Evolutionary conservation across 2,329 filamentous ascomycete species (phyloP).

Genomic region (Colletotrichum lini): DNA sequence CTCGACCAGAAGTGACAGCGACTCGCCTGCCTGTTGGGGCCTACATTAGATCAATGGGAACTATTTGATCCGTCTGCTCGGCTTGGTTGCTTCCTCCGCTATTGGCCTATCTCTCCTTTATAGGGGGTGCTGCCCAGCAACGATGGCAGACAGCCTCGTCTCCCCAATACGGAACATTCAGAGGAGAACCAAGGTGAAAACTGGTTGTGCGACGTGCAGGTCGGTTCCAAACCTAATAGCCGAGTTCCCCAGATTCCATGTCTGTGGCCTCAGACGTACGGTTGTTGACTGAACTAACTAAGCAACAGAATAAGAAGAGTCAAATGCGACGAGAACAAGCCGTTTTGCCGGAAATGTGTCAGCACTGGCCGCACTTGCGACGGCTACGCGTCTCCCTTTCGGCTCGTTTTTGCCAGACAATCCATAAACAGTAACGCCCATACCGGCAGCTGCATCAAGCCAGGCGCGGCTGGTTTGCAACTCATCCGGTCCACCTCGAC

Average conservation of each 20-base stretch:
- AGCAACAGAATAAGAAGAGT: constrained; percentile 53
- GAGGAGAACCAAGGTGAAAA: constrained; percentile 56
- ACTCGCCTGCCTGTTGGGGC: too few species aligned
- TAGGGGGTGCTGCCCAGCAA: neutral
- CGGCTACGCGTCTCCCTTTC: constrained; percentile 58
- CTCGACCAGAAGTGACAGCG: too few species aligned
- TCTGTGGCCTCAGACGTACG: too few species aligned
- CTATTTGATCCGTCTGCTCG: too few species aligned
- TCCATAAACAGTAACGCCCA: constrained; percentile 12
- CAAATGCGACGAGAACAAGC: constrained; percentile 56
- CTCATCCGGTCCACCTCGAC: constrained; percentile 43
- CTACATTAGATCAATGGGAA: too few species aligned
- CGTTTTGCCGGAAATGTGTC: constrained; percentile 53
- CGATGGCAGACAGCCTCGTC: constrained; percentile 45
- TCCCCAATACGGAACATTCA: constrained; percentile 48
- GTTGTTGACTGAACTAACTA: constrained; percentile 36
- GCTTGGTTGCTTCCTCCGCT: too few species aligned
- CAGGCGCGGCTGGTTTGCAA: constrained; percentile 40
- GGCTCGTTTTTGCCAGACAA: constrained; percentile 45
- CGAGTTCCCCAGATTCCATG: constrained; percentile 1
- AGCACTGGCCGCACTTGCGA: constrained; percentile 59
- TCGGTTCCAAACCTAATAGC: constrained; percentile 48
- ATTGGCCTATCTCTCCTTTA: too few species aligned
- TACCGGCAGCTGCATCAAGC: constrained; percentile 32
- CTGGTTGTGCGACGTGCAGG: constrained; percentile 60